Conservation (phyloP, 371 early-diverging fungal genomes). For the Mortierella sp. region DNA sequence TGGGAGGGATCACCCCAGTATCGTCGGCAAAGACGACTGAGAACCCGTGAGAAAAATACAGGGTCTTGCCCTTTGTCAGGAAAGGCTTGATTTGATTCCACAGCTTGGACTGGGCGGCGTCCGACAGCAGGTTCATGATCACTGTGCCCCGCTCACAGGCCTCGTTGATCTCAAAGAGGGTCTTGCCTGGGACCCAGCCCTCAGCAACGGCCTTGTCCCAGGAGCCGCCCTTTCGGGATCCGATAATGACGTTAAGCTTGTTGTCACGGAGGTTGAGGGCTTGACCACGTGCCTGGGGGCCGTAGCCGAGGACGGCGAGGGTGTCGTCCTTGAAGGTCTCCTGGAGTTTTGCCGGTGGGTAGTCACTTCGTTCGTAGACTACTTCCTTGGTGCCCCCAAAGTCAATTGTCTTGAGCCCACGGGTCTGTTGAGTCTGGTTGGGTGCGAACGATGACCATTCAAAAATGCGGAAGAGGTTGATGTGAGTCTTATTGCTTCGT, state of each 20-base stretch:
- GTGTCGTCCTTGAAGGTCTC: slow-evolving; percentile 94
- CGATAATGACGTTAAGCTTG: slow-evolving; percentile 95
- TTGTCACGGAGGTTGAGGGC: slow-evolving; percentile 97
- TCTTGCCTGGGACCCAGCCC: slow-evolving; percentile 97
- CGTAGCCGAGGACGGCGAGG: slow-evolving; percentile 97
- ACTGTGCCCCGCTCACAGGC: slow-evolving; percentile 92
- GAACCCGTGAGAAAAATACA: slow-evolving; percentile 98
- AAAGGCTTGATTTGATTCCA: slow-evolving; percentile 93
- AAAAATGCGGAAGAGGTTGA: too few species aligned
- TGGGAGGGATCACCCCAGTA: slow-evolving; percentile 92
- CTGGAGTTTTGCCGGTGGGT: slow-evolving; percentile 90
- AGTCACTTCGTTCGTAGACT: slow-evolving; percentile 96
- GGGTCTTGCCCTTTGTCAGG: slow-evolving; percentile 96
- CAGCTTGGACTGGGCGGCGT: slow-evolving; percentile 94
- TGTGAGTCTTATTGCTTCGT: too few species aligned
- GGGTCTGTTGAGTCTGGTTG: slow-evolving; percentile 65
- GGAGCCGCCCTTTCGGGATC: slow-evolving; percentile 92
- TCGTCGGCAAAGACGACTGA: slow-evolving; percentile 94
- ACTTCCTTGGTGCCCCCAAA: slow-evolving; percentile 94
- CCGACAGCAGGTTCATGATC: slow-evolving; percentile 96
- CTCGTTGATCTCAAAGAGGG: slow-evolving; percentile 93
- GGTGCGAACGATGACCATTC: not conserved
- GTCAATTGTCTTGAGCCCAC: slow-evolving; percentile 93
- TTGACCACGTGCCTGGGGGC: slow-evolving; percentile 97
- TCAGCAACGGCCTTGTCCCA: slow-evolving; percentile 95